Base-by-base conservation (phyloP, 1,284 basidiomycete species). In the Melampsora americana region DNA sequence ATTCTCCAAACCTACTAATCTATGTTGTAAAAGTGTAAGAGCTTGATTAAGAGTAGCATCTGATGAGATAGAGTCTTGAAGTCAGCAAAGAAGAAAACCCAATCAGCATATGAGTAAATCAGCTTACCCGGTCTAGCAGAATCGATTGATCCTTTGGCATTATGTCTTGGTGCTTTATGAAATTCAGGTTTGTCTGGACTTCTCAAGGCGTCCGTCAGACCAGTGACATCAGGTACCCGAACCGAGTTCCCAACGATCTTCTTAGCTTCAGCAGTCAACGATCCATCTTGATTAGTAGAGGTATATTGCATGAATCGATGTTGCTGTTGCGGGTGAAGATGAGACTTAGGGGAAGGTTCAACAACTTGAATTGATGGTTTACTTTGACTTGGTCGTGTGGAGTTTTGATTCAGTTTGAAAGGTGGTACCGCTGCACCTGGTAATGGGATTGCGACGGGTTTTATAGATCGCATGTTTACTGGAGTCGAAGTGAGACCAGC, bases 141-240 rank as follows among this genome's bases (percentile, higher is more conserved):
- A 30, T 74, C 50, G 30, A 12, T 46, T 7, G 62, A 56, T 16
- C 61, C 18, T 46, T 65, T 56, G 14, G 32, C 65, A 26, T 20
- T 60, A 18, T 26, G 44, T 4, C 14, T 39, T 23, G 53, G 35
- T 11, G 30, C 46, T 46, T 18, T 30, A 20, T 32, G 28, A 26
- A 69, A 69, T 35, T 61, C 66, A 1, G 59, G 66, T 44, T 69
- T 69, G 20, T 76, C 73, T 5, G 73, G 73, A 44, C 73, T 76
- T 16, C 66, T 42, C 12, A 76, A 42, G 16, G 66, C 73, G 48
- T 76, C 73, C 7, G 73, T 76, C 2, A 76, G 66, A 20, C 73
- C 73, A 26, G 73, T 76, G 39, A 76, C 73, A 69, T 76, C 73
- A 46, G 73, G 73, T 14, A 76, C 66, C 23, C 73, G 42, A 26